Conservation (phyloP, 1,139 yeast genomes). For the Candida gigantensis region DNA sequence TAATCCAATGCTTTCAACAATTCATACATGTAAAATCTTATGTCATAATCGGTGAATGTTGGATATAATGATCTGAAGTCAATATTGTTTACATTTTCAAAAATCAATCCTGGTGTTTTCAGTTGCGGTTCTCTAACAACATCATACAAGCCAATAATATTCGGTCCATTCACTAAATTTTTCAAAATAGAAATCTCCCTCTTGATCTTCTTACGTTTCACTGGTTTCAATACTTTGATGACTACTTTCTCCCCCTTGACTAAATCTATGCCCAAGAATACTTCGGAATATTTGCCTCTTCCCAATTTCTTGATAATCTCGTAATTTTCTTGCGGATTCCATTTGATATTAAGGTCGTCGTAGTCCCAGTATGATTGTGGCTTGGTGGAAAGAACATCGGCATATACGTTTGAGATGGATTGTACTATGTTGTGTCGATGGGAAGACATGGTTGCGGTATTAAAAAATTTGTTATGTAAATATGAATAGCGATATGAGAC, state of each 20-base stretch:
- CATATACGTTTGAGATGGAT: slow-evolving; percentile 43
- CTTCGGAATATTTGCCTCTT: slow-evolving; percentile 52
- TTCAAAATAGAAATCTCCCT: slow-evolving; percentile 92
- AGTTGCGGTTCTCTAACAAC: slow-evolving; percentile 88
- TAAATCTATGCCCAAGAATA: slow-evolving; percentile 42
- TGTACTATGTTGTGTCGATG: slow-evolving; percentile 18
- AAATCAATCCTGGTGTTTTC: slow-evolving; percentile 90
- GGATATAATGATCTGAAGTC: slow-evolving; percentile 92
- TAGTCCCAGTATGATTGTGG: slow-evolving; percentile 52
- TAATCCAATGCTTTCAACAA: slow-evolving; percentile 87
- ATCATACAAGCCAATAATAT: slow-evolving; percentile 77
- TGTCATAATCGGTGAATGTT: slow-evolving; percentile 80
- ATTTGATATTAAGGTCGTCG: slow-evolving; percentile 44
- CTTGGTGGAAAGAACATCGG: slow-evolving; percentile 45
- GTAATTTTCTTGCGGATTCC: slow-evolving; percentile 51
- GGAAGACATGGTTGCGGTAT: slow-evolving; percentile 12
- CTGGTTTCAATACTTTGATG: slow-evolving; percentile 95
- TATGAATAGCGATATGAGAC: slow-evolving; percentile 6
- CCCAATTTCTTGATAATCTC: slow-evolving; percentile 49
- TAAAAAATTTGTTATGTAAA: background rate
- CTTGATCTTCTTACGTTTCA: slow-evolving; percentile 92
- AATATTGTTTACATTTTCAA: slow-evolving; percentile 86
- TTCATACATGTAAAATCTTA: slow-evolving; percentile 86
- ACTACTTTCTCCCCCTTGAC: slow-evolving; percentile 54
- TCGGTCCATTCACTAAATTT: slow-evolving; percentile 85